Conservation (phyloP, 441 rosid genomes). For the Aquilaria agallochum region DNA sequence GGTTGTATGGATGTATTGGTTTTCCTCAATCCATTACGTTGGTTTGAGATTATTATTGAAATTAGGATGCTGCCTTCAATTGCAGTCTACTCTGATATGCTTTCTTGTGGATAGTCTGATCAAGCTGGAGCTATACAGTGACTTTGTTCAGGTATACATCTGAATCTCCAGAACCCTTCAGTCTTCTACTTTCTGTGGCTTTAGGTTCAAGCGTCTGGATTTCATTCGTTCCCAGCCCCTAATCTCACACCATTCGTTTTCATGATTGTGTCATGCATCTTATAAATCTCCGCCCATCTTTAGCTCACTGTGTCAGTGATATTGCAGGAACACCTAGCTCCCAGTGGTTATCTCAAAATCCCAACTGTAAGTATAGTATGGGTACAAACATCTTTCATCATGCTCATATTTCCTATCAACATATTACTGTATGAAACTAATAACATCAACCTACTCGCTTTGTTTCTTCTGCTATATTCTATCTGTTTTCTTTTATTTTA, state of each 20-base stretch:
- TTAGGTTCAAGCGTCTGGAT: not conserved
- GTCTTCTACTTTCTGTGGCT: not conserved
- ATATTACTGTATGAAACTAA: not conserved
- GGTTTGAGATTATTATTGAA: conserved; percentile 2
- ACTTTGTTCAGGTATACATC: conserved; percentile 52
- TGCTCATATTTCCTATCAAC: not conserved
- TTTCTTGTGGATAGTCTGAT: conserved; percentile 55
- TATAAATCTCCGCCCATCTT: conserved; percentile 2
- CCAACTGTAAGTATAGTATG: conserved; percentile 60
- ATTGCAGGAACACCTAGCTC: conserved; percentile 90
- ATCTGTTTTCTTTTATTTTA: too few species aligned
- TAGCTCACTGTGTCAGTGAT: conserved; percentile 4
- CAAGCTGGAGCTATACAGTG: conserved; percentile 56
- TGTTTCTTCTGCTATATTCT: too few species aligned
- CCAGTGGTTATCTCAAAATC: conserved; percentile 71
- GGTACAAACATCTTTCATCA: not conserved
- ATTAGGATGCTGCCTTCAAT: conserved; percentile 11
- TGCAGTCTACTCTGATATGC: conserved; percentile 55
- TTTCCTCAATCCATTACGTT: too few species aligned
- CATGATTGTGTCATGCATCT: not conserved
- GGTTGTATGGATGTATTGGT: too few species aligned
- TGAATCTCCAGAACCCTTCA: conserved; percentile 1
- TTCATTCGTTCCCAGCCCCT: not conserved
- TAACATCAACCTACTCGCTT: not conserved
- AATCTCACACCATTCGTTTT: conserved; percentile 2